Evolutionary conservation across 441 rosid species (phyloP).

Genomic region (Croton laevigatus): DNA sequence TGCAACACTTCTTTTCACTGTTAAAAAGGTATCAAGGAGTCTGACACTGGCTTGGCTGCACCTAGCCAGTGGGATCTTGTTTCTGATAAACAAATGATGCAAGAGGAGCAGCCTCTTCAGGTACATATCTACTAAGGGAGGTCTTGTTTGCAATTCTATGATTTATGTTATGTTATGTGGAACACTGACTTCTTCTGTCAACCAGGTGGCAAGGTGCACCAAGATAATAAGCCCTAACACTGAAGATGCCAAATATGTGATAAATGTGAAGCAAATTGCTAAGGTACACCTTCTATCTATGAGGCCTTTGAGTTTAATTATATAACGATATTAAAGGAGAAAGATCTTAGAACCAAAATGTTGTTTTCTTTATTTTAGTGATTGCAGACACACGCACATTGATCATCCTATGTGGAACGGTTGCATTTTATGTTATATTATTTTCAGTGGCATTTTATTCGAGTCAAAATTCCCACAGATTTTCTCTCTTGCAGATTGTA

Average conservation of each 20-base stretch:
- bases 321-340: not conserved
- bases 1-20: not conserved
- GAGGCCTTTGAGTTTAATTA: not conserved
- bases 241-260: constrained; percentile 94
- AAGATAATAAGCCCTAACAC: constrained; percentile 92
- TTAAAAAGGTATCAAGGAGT: constrained; percentile 83
- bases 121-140: constrained; percentile 27
- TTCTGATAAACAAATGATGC: constrained; percentile 99
- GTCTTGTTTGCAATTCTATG: not conserved
- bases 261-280: constrained; percentile 97
- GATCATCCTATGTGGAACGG: not conserved
- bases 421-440: not conserved
- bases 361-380: not conserved
- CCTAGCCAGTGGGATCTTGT: constrained; percentile 99
- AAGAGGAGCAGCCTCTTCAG: constrained; percentile 98
- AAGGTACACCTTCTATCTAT: constrained; percentile 45
- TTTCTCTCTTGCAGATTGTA: not conserved
- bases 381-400: not conserved
- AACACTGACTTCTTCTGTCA: constrained; percentile 4
- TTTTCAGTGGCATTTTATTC: not conserved
- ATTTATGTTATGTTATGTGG: not conserved
- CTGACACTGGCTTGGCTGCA: constrained; percentile 95
- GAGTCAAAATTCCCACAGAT: not conserved
- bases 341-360: not conserved
- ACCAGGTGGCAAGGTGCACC: constrained; percentile 92